Evolutionary conservation across 306 rosid species (phyloP).

Genomic region (Corylus heterophylla): DNA sequence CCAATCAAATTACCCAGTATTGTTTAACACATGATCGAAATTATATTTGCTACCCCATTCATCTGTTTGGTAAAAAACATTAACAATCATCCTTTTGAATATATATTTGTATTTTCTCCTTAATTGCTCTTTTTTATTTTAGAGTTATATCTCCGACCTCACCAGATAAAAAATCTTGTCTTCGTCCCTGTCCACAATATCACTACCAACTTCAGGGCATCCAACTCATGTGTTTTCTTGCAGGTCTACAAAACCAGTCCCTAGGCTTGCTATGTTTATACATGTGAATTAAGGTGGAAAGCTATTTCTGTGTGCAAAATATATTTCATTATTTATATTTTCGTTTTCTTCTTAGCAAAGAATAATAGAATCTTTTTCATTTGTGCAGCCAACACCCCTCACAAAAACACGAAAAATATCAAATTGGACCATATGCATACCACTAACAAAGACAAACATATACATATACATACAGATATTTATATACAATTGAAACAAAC

Average conservation of each 20-base stretch:
- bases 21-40: too few species aligned
- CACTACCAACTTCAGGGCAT: not conserved
- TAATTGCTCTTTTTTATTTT: too few species aligned
- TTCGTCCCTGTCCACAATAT: not conserved
- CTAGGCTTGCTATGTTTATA: not conserved
- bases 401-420: not conserved
- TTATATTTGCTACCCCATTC: too few species aligned
- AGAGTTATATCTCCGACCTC: too few species aligned
- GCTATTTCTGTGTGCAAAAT: not conserved
- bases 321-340: not conserved
- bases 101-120: too few species aligned
- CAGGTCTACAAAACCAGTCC: not conserved
- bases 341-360: not conserved
- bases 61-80: too few species aligned
- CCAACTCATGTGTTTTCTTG: not conserved
- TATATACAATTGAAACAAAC: not conserved
- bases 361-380: not conserved
- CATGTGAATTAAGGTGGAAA: not conserved
- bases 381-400: not conserved
- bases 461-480: not conserved
- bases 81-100: too few species aligned
- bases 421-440: not conserved
- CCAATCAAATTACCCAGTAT: too few species aligned
- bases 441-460: not conserved
- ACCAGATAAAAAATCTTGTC: too few species aligned